Percentiles rank a stretch among this genome's conserved stretches.
Conservation (phyloP, 805 yeast genomes). For the Yamadazyma philogaea region DNA sequence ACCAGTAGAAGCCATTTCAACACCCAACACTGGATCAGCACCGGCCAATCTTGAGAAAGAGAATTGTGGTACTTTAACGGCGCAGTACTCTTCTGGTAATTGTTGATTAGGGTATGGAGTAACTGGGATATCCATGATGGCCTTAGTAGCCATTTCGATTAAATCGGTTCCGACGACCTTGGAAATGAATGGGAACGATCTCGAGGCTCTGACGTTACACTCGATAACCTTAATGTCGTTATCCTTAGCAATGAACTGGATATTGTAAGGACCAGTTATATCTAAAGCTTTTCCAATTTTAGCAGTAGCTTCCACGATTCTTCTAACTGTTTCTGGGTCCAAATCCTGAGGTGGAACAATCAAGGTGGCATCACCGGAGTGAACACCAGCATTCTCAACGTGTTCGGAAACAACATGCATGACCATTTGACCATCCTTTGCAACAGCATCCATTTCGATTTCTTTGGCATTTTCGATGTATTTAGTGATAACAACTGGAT, state of each 20-base stretch:
- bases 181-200: conserved; percentile 98
- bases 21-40: conserved; percentile 98
- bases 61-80: conserved; percentile 89
- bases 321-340: conserved; percentile 82
- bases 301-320: conserved; percentile 92
- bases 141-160: conserved; percentile 90
- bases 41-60: conserved; percentile 98
- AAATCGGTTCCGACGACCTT: conserved; percentile 94
- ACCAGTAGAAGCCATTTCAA: conserved; percentile 99
- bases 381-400: conserved; percentile 98
- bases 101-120: conserved; percentile 87
- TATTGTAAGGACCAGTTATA: conserved; percentile 96
- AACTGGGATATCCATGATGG: conserved; percentile 79
- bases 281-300: conserved; percentile 94
- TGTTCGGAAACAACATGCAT: conserved; percentile 97
- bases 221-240: conserved; percentile 86
- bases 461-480: conserved; percentile 95
- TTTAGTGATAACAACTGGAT: conserved; percentile 96
- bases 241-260: conserved; percentile 82
- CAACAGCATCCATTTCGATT: conserved; percentile 97
- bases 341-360: conserved; percentile 88
- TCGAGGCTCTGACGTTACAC: conserved; percentile 97
- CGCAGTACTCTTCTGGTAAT: conserved; percentile 88
- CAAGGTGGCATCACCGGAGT: conserved; percentile 97
- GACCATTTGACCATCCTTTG: conserved; percentile 78